Base-by-base conservation (phyloP, 495 filamentous ascomycete species). In the Talaromyces ruber region DNA sequence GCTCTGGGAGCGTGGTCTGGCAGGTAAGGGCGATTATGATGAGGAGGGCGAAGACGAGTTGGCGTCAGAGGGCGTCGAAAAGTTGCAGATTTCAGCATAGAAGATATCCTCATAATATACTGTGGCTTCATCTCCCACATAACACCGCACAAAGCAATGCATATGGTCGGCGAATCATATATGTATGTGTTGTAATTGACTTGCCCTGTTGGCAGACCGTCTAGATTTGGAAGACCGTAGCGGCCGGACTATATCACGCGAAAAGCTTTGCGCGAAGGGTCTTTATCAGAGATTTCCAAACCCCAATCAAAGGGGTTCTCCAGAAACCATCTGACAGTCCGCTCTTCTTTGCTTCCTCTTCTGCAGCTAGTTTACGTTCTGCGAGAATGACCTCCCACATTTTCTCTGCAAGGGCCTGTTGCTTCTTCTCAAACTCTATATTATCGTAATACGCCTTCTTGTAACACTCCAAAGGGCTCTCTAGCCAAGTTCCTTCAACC, bases 1-100 rank as follows among this genome's bases (percentile, higher is more conserved):
- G 70, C 72, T 96, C 57, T 96, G 92, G 92, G 88, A 92, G 78
- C 79, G 83, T 56, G 92, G 92, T 8, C 75, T 96, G 69, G 91
- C 79, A 64, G 86, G 85, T 29, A 90, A 88, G 76, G 79, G 67
- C 57, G 89, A 87, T 57, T 88, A 92, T 71, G 91, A 91, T 64
- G 88, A 92, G 51, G 80, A 82, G 6, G 78, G 77, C 47, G 77
- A 80, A 26, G 83, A 83, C 64, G 79, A 78, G 63, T 68, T 76
- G 54, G 72, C 85, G 22, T 70, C 76, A 29, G 84, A 84, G 65
- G 82, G 77, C 32, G 72, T 91, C 51, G 84, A 88, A 53, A 88
- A 86, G 72, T 76, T 93, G 61, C 89, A 87, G 68, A 77, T 95
- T 63, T 74, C 80, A 57, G 75, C 81, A 63, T 80, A 71, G 74